A percentile compares a stretch with the other conserved stretches of the same genome.
Conservation (phyloP, 2,329 filamentous ascomycete species). For the Davidsoniella virescens region DNA sequence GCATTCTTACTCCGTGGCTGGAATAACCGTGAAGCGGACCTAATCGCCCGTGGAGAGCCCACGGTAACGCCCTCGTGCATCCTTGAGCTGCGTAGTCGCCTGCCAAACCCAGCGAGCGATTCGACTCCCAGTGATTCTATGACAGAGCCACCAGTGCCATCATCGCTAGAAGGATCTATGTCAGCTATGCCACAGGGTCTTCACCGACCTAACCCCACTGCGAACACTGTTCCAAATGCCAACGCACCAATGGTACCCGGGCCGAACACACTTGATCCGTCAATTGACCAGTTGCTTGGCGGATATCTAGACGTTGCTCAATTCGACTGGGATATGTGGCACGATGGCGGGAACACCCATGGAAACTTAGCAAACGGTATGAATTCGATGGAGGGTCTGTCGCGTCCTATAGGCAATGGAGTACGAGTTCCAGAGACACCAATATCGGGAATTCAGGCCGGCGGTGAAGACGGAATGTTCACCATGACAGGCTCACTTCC, state of each 20-base stretch:
- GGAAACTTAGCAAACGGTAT: background rate
- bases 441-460: background rate
- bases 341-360: conserved; percentile 7
- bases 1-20: conserved; percentile 20
- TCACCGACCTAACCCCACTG: conserved; percentile 1
- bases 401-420: background rate
- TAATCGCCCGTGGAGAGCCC: conserved; percentile 22
- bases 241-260: background rate
- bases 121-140: conserved; percentile 16
- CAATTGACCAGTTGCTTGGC: conserved; percentile 28
- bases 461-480: background rate
- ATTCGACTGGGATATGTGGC: conserved; percentile 32
- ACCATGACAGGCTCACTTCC: conserved; percentile 1
- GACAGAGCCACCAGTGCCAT: conserved; percentile 7
- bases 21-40: conserved; percentile 30
- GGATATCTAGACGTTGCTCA: conserved; percentile 27
- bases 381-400: background rate
- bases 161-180: conserved; percentile 10
- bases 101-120: conserved; percentile 23
- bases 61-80: conserved; percentile 31
- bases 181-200: conserved; percentile 12
- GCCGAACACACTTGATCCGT: conserved; percentile 14
- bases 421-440: background rate
- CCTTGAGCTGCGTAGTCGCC: conserved; percentile 25
- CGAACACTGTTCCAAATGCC: background rate